Base-by-base conservation (phyloP, 2,329 filamentous ascomycete species). In the Neopestalotiopsis clavispora region DNA sequence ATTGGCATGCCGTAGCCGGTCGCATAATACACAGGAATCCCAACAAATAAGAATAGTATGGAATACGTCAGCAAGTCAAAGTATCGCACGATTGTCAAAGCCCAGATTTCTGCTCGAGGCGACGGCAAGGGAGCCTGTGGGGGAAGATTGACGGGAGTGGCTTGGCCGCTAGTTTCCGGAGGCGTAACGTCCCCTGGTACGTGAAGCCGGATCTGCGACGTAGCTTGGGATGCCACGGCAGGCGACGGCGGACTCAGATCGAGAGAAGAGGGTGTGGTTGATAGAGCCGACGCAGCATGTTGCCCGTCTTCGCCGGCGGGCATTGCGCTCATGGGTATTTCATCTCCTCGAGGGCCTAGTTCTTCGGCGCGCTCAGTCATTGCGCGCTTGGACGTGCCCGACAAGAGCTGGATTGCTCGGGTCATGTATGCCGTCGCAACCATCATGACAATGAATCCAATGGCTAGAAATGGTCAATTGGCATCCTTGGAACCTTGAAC, bases 381-480 rank as follows among this genome's bases (percentile, higher is more conserved):
- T 2, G 85, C 83, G 65, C 85, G 82, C 72, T 89, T 89, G 0
- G 85, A 85, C 0, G 83, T 83, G 32, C 86, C 84, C 1, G 85
- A 75, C 13, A 87, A 42, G 23, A 88, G 75, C 71, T 90, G 87
- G 2, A 90, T 78, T 6, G 80, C 82, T 14, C 87, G 83, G 0
- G 86, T 86, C 75, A 88, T 80, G 75, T 86, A 89, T 4, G 87
- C 86, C 14, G 86, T 86, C 60, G 84, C 74, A 4, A 81, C 77
- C 75, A 89, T 83, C 79, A 87, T 85, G 57, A 83, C 77, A 13
- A 86, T 72, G 76, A 88, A 90, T 14, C 87, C 88, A 58, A 89
- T 75, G 4, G 88, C 87, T 89, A 0, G 3, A 4, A 57, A 57
- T 20, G 1, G 71, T 17, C 38, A 65, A 66, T 40, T 60, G 63